Evolutionary conservation across 2,329 filamentous ascomycete species (phyloP), one percentile per base, ranked within the genome.

Genomic region (Cryphonectria naterciae): DNA sequence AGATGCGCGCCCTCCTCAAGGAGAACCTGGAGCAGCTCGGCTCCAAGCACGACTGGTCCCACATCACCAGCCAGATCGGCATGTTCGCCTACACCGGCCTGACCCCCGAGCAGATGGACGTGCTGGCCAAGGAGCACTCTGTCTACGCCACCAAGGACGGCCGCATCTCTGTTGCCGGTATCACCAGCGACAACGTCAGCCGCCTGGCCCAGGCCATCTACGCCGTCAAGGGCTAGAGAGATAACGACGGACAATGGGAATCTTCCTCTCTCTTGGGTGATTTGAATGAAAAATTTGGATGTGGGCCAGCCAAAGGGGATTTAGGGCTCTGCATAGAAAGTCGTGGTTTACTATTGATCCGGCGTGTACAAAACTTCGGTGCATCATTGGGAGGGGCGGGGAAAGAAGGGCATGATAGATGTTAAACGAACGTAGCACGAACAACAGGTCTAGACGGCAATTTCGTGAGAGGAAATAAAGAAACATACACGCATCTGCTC

Each of bases 1-100:
- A 91, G 83, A 99, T 99, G 96, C 93, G 96, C 77, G 91, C 93
- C 73, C 89, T 97, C 69, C 91, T 99, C 80, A 97, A 96, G 89
- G 89, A 94, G 78, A 97, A 98, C 86, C 91, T 99, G 69, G 93
- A 98, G 89, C 91, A 93, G 83, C 90, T 98, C 74, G 95, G 95
- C 80, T 96, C 93, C 87, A 94, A 94, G 88, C 94, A 97, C 84
- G 93, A 98, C 87, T 99, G 96, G 96, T 93, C 92, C 82, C 96
- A 99, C 88, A 99, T 99, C 84, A 98, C 96, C 76, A 95, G 88
- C 84, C 94, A 97, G 89, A 99, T 99, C 79, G 96, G 96, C 85
- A 99, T 99, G 96, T 99, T 99, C 80, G 95, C 96, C 77, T 99
- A 97, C 88, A 99, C 96, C 67, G 96, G 96, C 73, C 86, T 99